These are phyloP conservation scores for Erysimum cheiri DNA, from an alignment of 441 rosid species.

Conservation along the genomic window DNA sequence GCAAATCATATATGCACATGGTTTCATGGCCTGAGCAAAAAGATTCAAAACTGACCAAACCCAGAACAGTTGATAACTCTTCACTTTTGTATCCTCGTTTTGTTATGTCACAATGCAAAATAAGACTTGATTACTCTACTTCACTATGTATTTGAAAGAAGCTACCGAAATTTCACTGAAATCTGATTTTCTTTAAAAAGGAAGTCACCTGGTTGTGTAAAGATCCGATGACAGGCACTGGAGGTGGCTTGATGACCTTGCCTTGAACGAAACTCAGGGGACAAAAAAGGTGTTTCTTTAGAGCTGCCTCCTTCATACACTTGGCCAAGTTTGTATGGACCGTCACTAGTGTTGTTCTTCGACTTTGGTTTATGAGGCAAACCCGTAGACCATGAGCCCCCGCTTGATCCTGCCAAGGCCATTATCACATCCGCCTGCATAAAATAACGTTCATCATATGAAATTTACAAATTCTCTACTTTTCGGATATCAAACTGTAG, in stretches of 20 bases:
- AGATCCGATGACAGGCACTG: conserved; percentile 51
- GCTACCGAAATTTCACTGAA: conserved; percentile 22
- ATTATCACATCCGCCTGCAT: conserved; percentile 92
- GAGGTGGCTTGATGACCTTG: conserved; percentile 42
- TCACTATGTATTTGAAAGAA: conserved; percentile 17
- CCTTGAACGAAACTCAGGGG: conserved; percentile 58
- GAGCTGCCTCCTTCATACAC: conserved; percentile 55
- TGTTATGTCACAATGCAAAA: conserved; percentile 18
- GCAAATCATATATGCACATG: conserved; percentile 23
- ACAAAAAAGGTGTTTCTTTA: conserved; percentile 42
- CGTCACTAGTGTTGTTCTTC: conserved; percentile 46
- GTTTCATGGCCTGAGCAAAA: conserved; percentile 5
- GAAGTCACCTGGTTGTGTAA: conserved; percentile 57
- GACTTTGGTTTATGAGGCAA: conserved; percentile 60
- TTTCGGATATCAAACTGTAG: neutral
- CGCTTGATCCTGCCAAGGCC: conserved; percentile 97
- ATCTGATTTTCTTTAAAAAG: conserved; percentile 1
- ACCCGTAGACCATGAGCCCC: conserved; percentile 91
- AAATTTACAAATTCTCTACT: conserved; percentile 9
- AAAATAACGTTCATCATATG: neutral
- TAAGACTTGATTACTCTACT: conserved; percentile 20
- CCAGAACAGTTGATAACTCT: conserved; percentile 26
- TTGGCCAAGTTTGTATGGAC: conserved; percentile 47
- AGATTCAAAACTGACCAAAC: conserved; percentile 18
- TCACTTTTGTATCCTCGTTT: conserved; percentile 23